phyloP scores from a whole-genome alignment of 2,329 filamentous ascomycete genomes.

The Diaporthe caulivora region DNA sequence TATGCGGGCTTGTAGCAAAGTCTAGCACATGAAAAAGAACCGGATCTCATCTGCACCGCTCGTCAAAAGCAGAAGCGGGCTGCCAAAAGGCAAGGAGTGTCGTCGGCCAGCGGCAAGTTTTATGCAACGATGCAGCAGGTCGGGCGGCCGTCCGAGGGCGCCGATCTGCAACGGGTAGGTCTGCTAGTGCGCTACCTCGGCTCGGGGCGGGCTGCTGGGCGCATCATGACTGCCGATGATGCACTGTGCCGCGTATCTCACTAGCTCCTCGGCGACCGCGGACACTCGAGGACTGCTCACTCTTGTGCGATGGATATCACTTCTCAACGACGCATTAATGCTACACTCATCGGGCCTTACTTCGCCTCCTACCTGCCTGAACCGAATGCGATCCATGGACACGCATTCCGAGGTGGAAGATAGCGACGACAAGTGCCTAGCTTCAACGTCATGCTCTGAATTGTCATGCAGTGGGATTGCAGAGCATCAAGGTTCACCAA shows the following conservation, averaged over 20 bases:
- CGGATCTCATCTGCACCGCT: background rate
- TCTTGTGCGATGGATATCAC: background rate
- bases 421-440: background rate
- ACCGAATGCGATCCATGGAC: background rate
- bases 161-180: background rate
- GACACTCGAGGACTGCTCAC: conserved; percentile 1
- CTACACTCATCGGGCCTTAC: conserved; percentile 22
- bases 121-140: conserved; percentile 32
- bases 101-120: conserved; percentile 24
- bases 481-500: background rate
- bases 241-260: background rate
- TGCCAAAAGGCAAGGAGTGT: conserved; percentile 4
- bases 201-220: background rate
- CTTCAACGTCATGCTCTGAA: background rate
- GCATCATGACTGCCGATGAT: background rate
- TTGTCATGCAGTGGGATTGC: background rate
- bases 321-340: conserved; percentile 21
- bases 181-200: conserved; percentile 27
- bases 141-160: conserved; percentile 29
- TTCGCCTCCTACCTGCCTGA: conserved; percentile 23
- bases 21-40: background rate
- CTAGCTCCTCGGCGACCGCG: conserved; percentile 24
- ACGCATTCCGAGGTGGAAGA: too few relatives aligned
- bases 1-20: background rate
- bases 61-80: conserved; percentile 12